Evolutionary conservation across 352 stramenopile genomes (phyloP).

Genomic region (Phytopythium ostracodes): DNA sequence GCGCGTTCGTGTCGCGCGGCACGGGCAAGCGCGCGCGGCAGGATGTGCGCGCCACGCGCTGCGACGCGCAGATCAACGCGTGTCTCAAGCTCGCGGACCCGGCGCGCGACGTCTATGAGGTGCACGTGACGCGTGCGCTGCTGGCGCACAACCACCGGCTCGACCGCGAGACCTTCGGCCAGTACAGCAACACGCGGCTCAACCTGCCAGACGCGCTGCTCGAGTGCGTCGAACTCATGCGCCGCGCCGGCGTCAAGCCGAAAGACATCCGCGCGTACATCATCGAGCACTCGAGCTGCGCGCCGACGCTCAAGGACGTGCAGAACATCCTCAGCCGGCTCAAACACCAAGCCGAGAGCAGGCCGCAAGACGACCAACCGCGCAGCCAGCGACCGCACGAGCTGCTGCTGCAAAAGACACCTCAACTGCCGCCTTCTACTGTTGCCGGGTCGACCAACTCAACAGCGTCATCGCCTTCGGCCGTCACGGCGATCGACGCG

Average conservation of each 20-base stretch:
- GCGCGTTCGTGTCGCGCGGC: conserved; percentile 24
- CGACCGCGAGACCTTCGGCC: conserved; percentile 26
- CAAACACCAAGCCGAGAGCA: conserved; percentile 1
- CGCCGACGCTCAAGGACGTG: conserved; percentile 31
- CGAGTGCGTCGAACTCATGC: conserved; percentile 31
- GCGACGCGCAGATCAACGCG: conserved; percentile 29
- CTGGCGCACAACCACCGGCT: conserved; percentile 30
- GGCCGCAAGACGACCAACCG: background rate
- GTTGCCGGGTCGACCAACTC: background rate
- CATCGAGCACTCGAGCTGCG: conserved; percentile 25
- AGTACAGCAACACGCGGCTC: conserved; percentile 31
- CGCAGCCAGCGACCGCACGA: background rate
- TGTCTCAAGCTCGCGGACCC: conserved; percentile 31
- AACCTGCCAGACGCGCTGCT: conserved; percentile 23
- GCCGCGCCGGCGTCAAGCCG: conserved; percentile 26
- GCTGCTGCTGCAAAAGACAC: conserved; percentile 9
- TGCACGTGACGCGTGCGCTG: conserved; percentile 25
- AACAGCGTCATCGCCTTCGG: background rate
- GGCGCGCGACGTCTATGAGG: conserved; percentile 19
- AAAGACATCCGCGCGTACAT: conserved; percentile 29
- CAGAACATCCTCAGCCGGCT: conserved; percentile 28
- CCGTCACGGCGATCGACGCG: background rate
- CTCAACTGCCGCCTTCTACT: background rate
- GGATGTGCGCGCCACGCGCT: conserved; percentile 24
- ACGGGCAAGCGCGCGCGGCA: conserved; percentile 24